Conservation (phyloP, 2,329 filamentous ascomycete genomes). For the Monosporascus ibericus region DNA sequence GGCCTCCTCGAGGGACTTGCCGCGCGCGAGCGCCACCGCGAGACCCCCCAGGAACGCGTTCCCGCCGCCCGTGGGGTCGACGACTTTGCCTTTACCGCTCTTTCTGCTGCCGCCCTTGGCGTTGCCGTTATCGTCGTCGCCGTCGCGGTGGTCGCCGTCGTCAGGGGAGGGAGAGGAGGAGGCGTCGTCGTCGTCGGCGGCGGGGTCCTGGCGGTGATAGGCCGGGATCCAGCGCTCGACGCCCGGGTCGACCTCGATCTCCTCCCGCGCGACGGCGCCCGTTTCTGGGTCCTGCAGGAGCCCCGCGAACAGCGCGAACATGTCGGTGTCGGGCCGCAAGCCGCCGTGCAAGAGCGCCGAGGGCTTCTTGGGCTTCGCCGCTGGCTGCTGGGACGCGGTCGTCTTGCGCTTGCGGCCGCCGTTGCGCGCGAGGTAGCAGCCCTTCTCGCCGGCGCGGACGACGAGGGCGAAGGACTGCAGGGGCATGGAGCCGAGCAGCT, state of each 20-base stretch:
- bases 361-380: conserved; percentile 35
- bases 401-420: conserved; percentile 43
- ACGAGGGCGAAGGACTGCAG: conserved; percentile 60
- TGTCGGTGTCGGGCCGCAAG: conserved; percentile 54
- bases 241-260: conserved; percentile 57
- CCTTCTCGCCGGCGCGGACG: conserved; percentile 64
- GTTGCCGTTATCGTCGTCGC: conserved; percentile 50
- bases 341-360: conserved; percentile 40
- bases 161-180: conserved; percentile 40
- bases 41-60: conserved; percentile 76
- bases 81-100: conserved; percentile 44
- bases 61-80: conserved; percentile 92
- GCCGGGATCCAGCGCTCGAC: conserved; percentile 72
- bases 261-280: conserved; percentile 48
- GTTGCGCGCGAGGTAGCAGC: conserved; percentile 60
- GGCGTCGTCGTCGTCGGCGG: conserved; percentile 72
- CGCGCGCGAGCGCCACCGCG: conserved; percentile 52
- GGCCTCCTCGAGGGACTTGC: conserved; percentile 59
- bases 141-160: conserved; percentile 89
- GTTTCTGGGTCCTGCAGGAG: conserved; percentile 45
- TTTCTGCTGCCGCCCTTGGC: neutral
- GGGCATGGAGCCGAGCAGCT: conserved; percentile 59
- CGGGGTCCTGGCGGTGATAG: conserved; percentile 50
- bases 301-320: conserved; percentile 56
- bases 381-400: conserved; percentile 10